Conservation (phyloP, 257 asterid genomes). For the Solanum commersonii region DNA sequence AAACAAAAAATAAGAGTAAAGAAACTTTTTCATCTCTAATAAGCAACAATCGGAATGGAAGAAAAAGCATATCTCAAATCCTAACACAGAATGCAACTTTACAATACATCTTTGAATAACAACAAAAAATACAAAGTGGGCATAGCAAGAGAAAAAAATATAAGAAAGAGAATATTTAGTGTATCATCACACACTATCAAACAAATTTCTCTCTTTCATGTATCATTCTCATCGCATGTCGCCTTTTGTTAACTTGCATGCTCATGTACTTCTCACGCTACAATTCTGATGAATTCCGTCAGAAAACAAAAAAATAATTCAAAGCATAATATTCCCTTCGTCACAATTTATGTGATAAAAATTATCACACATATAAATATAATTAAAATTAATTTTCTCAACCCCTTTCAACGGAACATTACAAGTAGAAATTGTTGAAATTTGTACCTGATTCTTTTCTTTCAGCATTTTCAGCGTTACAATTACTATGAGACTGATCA, state of each 20-base stretch:
- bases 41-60: conserved; percentile 8
- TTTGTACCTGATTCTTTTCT: conserved; percentile 35
- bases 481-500: conserved; percentile 11
- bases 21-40: conserved; percentile 20
- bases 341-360: neutral
- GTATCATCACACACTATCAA: neutral
- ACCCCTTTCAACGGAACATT: neutral
- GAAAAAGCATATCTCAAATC: conserved; percentile 1
- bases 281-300: neutral
- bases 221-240: neutral
- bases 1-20: conserved; percentile 17
- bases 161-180: conserved; percentile 1
- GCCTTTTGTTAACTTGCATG: neutral
- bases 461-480: conserved; percentile 9
- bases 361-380: neutral
- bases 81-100: conserved; percentile 1
- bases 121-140: neutral
- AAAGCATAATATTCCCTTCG: neutral
- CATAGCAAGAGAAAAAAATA: neutral
- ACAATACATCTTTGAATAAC: neutral
- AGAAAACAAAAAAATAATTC: neutral
- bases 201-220: conserved; percentile 1
- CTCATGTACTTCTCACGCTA: neutral
- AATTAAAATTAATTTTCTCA: neutral
- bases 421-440: neutral